phyloP scores from a whole-genome alignment of 441 rosid species.

The Gossypium armourianum region DNA sequence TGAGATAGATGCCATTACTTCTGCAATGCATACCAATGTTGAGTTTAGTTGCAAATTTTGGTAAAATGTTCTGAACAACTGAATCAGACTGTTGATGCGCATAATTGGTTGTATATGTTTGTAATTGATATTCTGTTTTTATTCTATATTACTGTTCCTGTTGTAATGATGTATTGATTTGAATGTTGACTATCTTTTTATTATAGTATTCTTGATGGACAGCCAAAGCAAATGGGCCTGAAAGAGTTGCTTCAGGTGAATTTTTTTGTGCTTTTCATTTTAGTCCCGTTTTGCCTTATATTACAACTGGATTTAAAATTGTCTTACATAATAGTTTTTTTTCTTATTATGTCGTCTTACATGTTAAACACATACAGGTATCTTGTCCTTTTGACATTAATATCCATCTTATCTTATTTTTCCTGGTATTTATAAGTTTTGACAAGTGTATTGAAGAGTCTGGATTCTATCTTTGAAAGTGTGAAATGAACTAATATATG shows the following conservation, averaged over 20 bases:
- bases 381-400: background rate
- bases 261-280: background rate
- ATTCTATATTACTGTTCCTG: background rate
- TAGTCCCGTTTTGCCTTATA: background rate
- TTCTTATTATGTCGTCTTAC: background rate
- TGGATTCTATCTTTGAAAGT: background rate
- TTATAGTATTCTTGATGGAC: conserved; percentile 70
- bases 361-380: background rate
- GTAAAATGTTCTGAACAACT: background rate
- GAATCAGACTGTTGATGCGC: background rate
- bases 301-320: background rate
- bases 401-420: background rate
- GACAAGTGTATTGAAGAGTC: background rate
- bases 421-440: background rate
- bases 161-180: background rate
- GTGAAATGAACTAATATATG: background rate
- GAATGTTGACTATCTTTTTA: conserved; percentile 11
- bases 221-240: conserved; percentile 81
- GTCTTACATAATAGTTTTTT: background rate
- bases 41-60: background rate
- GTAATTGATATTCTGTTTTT: background rate
- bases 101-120: background rate
- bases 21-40: background rate
- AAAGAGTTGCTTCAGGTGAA: conserved; percentile 82
- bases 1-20: background rate